phyloP scores from a whole-genome alignment of 352 stramenopile genomes.

The Globisporangium paddicum region DNA sequence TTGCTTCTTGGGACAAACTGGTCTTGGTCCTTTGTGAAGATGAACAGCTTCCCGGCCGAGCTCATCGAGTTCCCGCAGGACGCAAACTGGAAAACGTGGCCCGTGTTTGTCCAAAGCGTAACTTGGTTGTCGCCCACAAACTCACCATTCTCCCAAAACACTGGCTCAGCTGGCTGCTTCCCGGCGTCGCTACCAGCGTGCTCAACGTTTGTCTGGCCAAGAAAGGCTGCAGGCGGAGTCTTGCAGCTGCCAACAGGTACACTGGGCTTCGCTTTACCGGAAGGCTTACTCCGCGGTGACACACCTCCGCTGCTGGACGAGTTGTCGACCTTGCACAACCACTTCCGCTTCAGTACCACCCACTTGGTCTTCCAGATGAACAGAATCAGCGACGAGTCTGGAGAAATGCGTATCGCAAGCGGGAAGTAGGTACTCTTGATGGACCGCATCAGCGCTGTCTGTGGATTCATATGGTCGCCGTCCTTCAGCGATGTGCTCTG shows the following conservation, averaged over 20 bases:
- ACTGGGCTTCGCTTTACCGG: slow-evolving; percentile 24
- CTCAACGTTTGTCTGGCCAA: slow-evolving; percentile 7
- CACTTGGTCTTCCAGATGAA: slow-evolving; percentile 78
- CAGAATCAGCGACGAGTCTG: slow-evolving; percentile 56
- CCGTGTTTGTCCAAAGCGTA: slow-evolving; percentile 63
- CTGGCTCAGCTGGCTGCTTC: slow-evolving; percentile 5
- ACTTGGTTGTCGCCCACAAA: slow-evolving; percentile 67
- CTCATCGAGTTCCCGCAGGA: slow-evolving; percentile 18
- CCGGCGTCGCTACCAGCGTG: neutral
- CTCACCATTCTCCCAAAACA: slow-evolving; percentile 55
- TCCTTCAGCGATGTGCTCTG: slow-evolving; percentile 78
- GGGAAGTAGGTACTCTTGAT: slow-evolving; percentile 82
- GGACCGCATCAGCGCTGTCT: slow-evolving; percentile 73
- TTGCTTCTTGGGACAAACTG: slow-evolving; percentile 77
- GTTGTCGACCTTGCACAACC: slow-evolving; percentile 50
- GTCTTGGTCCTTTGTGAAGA: slow-evolving; percentile 82
- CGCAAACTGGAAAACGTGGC: slow-evolving; percentile 63
- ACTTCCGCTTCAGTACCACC: slow-evolving; percentile 72
- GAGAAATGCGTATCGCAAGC: slow-evolving; percentile 47
- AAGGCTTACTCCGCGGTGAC: slow-evolving; percentile 17
- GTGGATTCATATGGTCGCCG: slow-evolving; percentile 80
- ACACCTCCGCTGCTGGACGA: slow-evolving; percentile 11
- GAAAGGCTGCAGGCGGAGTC: slow-evolving; percentile 29
- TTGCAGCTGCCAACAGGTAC: slow-evolving; percentile 48
- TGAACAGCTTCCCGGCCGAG: slow-evolving; percentile 52